These are phyloP conservation scores for Ramalina intermedia DNA, from an alignment of 495 filamentous ascomycete species.

Conservation along the genomic window DNA sequence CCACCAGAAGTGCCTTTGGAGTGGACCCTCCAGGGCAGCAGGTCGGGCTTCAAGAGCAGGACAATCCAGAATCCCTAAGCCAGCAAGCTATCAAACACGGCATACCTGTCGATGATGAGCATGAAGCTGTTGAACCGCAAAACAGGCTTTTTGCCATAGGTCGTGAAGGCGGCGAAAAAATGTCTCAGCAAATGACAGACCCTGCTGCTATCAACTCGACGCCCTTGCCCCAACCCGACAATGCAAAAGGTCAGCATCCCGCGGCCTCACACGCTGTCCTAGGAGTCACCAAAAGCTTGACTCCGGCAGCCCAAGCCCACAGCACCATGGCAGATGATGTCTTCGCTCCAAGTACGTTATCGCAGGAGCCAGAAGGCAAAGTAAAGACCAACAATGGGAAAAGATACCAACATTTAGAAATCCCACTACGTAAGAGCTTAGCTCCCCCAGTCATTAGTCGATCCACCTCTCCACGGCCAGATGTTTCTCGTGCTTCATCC, in stretches of 20 bases:
- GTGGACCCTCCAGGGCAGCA: not conserved
- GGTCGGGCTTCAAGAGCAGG: not conserved
- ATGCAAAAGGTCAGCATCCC: not conserved
- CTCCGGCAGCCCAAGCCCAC: not conserved
- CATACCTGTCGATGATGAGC: not conserved
- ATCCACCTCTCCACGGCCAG: conserved; percentile 32
- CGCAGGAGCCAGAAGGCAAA: not conserved
- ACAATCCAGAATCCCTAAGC: not conserved
- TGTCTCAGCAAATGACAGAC: conserved; percentile 20
- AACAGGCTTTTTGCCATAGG: not conserved
- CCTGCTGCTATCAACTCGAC: conserved; percentile 12
- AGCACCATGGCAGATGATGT: not conserved
- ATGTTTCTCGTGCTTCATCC: conserved; percentile 48
- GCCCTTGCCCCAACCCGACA: not conserved
- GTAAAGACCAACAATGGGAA: not conserved
- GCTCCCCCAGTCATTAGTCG: conserved; percentile 29
- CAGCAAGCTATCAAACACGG: not conserved
- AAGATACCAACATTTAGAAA: conserved; percentile 13
- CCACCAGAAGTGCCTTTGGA: not conserved
- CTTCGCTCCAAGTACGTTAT: not conserved
- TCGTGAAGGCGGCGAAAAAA: not conserved
- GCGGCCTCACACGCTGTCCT: not conserved
- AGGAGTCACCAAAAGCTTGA: not conserved
- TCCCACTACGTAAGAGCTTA: conserved; percentile 11
- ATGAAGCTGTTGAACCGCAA: not conserved